Base-by-base conservation (phyloP, 371 early-diverging fungal species). In the Mitosporidium daphniae region DNA sequence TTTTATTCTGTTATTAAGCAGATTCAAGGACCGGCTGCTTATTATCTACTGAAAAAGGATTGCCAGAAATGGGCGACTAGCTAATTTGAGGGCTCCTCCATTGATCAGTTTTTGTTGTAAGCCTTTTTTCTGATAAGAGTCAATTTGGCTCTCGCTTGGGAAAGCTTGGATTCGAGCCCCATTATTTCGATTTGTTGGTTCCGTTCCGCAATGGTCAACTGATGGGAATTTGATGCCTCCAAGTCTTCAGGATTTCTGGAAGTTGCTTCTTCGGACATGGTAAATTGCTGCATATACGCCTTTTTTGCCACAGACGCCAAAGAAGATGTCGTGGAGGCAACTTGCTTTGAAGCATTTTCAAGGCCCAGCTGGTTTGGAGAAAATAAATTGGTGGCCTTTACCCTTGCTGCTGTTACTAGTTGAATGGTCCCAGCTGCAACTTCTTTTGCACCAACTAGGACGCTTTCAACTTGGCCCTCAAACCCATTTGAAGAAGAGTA, bases 151-250 rank as follows among this genome's bases (percentile, higher is more conserved):
- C 84, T 44, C 17, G 86, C 84, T 28, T 58, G 51, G 8, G 53
- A 53, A 32, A 89, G 47, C 33, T 71, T 69, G 38, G 77, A 68
- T 45, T 84, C 86, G 20, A 84, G 48, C 40, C 73, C 71, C 29
- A 82, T 47, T 25, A 89, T 78, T 46, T 60, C 55, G 20, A 84
- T 86, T 47, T 89, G 86, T 44, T 77, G 78, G 35, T 77, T 72
- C 84, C 82, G 82, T 47, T 84, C 84, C 35, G 57, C 55, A 28
- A 66, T 61, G 52, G 80, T 82, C 41, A 69, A 69, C 42, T 89
- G 77, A n/a, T 20, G 20, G 7, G 20, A 7, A 20, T n/a, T n/a
- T n/a, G n/a, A n/a, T n/a, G n/a, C n/a, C n/a, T n/a, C n/a, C n/a
- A n/a, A n/a, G n/a, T n/a, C n/a, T 20, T 20, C 20, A 8, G 20